Evolutionary conservation across 2,329 filamentous ascomycete genomes (phyloP), one percentile per base, ranked within the genome.

Genomic region (Ilyonectria destructans): DNA sequence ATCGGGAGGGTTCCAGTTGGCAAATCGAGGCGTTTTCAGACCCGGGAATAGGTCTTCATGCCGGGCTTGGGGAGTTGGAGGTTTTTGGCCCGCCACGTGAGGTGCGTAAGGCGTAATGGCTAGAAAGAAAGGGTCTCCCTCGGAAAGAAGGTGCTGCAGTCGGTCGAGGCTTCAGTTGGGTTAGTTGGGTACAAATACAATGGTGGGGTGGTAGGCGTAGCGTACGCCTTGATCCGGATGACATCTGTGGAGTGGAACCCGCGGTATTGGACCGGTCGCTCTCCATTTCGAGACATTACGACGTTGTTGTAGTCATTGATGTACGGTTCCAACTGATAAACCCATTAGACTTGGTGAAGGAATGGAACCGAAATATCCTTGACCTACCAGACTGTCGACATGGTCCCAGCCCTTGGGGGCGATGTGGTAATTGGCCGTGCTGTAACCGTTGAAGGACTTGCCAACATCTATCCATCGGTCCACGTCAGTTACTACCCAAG

Each of bases 381-480:
- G 35, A 23, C n/a, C 45, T 40, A 43, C 23, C 5, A 61, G 31
- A 10, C 37, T 31, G 52, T 43, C 46, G n/a, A 52, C 21, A 40
- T 61, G 58, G 73, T 67, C 57, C 69, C 69, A 71, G 8, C 69
- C 69, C 19, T 61, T 57, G 10, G 69, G 67, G 1, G 43, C 33
- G 12, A 43, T 29, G 23, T 63, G 40, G 52, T 68, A 71, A 35
- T 69, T 66, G 17, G 49, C 37, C 13, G 35, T 40, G 26, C 56
- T 66, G 49, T 69, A 63, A 7, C 69, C 69, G 33, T 71, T 71
- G 17, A 71, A 45, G 13, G 69, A 66, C 29, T 71, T 71, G 15
- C 69, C 69, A 19, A 71, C 31, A 43, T 65, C 66, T 70, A 37
- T 26, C 26, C 26, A 5, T 6, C 26, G 26, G 26, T 23, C 3